Percentiles rank a stretch among this genome's conserved stretches.
phyloP scores from a whole-genome alignment of 2,329 filamentous ascomycete species.

The Epicoccum nigrum region DNA sequence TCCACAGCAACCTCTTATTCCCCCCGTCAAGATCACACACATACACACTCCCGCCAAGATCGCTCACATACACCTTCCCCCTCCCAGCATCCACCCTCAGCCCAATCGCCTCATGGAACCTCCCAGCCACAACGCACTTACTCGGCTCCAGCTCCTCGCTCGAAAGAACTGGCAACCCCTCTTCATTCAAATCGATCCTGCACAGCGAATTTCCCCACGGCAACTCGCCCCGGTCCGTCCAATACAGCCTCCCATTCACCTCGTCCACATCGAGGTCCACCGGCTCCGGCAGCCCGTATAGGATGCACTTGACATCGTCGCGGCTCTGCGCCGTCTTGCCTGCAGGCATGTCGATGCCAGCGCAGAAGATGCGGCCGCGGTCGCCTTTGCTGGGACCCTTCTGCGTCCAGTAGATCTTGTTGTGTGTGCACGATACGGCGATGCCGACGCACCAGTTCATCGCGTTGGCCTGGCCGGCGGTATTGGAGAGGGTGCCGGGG shows the following conservation, averaged over 20 bases:
- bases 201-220: conserved; percentile 63
- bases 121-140: conserved; percentile 17
- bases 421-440: conserved; percentile 51
- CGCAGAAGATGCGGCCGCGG: conserved; percentile 60
- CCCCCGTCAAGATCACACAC: conserved; percentile 19
- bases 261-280: conserved; percentile 64
- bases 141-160: conserved; percentile 1
- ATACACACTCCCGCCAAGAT: conserved; percentile 27
- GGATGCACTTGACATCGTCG: conserved; percentile 39
- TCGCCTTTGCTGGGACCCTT: conserved; percentile 61
- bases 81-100: conserved; percentile 20
- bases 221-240: conserved; percentile 66
- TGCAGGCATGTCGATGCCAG: conserved; percentile 53
- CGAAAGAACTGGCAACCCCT: conserved; percentile 41
- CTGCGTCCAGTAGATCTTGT: conserved; percentile 65
- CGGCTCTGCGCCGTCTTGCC: conserved; percentile 13
- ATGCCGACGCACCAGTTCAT: conserved; percentile 64
- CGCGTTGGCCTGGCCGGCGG: conserved; percentile 30
- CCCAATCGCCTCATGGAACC: conserved; percentile 34
- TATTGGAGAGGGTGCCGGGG: not conserved
- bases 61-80: conserved; percentile 20
- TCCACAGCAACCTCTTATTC: conserved; percentile 21
- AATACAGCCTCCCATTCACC: conserved; percentile 56
- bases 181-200: conserved; percentile 29
- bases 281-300: conserved; percentile 40